Conservation (phyloP, 2,329 filamentous ascomycete genomes). For the Apiospora kogelbergensis region DNA sequence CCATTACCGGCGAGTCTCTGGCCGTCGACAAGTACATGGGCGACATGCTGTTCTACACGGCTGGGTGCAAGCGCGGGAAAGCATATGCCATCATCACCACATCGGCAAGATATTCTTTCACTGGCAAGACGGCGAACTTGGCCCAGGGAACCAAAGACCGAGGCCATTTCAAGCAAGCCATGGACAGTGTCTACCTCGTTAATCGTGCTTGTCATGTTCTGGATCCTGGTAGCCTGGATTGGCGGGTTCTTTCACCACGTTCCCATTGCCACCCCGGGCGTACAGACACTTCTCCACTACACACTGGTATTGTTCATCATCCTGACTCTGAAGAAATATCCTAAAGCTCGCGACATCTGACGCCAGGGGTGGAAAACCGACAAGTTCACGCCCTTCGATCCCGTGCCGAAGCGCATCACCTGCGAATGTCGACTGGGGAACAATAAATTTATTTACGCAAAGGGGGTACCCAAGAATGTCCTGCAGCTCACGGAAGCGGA, state of each 20-base stretch:
- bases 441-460: constrained; percentile 71
- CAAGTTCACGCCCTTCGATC: constrained; percentile 77
- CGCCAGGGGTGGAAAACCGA: constrained; percentile 73
- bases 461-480: constrained; percentile 77
- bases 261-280: constrained; percentile 57
- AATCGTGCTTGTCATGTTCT: constrained; percentile 75
- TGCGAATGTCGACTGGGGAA: constrained; percentile 65
- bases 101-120: constrained; percentile 71
- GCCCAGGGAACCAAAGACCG: constrained; percentile 75
- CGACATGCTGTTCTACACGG: constrained; percentile 75
- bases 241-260: constrained; percentile 76
- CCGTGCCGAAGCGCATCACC: constrained; percentile 78
- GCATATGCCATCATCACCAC: constrained; percentile 68
- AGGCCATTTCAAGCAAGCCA: constrained; percentile 81
- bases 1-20: constrained; percentile 78
- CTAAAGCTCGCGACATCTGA: constrained; percentile 75
- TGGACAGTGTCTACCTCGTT: constrained; percentile 76
- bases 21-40: constrained; percentile 80
- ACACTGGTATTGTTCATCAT: constrained; percentile 72
- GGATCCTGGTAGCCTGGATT: constrained; percentile 73
- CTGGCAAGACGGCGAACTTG: constrained; percentile 72
- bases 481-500: constrained; percentile 68
- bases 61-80: constrained; percentile 79
- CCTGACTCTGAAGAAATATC: constrained; percentile 73
- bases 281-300: constrained; percentile 65